Percentiles rank a stretch among this genome's conserved stretches.
Evolutionary conservation across 768 basidiomycete genomes (phyloP).

Genomic region (Phlebiopsis flavidoalba): DNA sequence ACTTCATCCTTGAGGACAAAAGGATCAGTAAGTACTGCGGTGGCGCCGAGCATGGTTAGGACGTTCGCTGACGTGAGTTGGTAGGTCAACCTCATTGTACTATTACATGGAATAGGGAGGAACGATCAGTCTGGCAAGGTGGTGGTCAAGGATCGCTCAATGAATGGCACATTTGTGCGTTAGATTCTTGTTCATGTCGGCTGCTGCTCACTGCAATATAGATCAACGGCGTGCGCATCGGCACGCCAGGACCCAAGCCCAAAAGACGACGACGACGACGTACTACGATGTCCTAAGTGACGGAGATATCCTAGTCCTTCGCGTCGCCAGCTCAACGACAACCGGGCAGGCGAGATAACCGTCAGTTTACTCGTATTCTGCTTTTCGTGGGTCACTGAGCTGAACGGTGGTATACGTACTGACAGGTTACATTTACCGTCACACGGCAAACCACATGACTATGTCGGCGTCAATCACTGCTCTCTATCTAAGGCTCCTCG

Average conservation of each 20-base stretch:
- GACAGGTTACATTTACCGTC: neutral
- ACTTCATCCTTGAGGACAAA: neutral
- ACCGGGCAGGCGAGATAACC: neutral
- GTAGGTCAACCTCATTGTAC: no score
- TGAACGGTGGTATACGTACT: neutral
- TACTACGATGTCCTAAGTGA: neutral
- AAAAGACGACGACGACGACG: no score
- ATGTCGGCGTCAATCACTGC: neutral
- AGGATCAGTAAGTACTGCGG: constrained; percentile 3
- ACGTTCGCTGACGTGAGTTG: no score
- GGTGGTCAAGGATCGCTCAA: neutral
- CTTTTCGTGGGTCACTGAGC: neutral
- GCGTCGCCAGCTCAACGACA: neutral
- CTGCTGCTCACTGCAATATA: neutral
- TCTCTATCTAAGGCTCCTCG: neutral
- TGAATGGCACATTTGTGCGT: neutral
- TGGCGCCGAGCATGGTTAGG: no score
- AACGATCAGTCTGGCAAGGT: neutral
- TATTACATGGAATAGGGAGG: neutral
- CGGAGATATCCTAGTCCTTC: neutral
- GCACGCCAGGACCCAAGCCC: no score
- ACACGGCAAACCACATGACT: neutral
- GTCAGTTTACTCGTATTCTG: neutral
- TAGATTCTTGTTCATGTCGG: neutral
- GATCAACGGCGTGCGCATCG: neutral